Percentiles rank a stretch among this genome's conserved stretches.
Conservation (phyloP, 345 rosid species). For the Leavenworthia alabamica region DNA sequence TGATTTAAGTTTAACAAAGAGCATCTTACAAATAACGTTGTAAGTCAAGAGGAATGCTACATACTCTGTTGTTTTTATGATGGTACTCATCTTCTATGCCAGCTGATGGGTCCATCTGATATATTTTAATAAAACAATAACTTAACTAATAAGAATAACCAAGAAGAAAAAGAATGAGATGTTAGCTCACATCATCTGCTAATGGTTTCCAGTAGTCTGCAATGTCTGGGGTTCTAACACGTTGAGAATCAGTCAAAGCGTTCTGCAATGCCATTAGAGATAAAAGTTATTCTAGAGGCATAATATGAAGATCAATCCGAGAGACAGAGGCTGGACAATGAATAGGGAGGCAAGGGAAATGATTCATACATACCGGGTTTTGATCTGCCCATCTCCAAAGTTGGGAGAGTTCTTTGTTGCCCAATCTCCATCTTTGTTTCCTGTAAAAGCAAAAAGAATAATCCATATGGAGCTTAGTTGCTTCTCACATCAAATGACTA, state of each 20-base stretch:
- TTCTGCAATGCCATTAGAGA: slow-evolving; percentile 45
- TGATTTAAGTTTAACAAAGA: background rate
- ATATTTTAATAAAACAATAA: slow-evolving; percentile 4
- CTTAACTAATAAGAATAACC: background rate
- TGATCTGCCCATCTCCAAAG: slow-evolving; percentile 99
- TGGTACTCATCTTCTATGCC: slow-evolving; percentile 95
- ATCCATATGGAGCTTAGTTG: background rate
- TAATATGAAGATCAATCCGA: background rate
- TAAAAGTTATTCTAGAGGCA: slow-evolving; percentile 8
- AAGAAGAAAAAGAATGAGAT: background rate
- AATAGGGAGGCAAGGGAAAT: background rate
- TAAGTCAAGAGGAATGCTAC: background rate
- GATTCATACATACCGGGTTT: slow-evolving; percentile 59
- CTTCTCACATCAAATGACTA: background rate
- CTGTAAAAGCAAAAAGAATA: slow-evolving; percentile 40
- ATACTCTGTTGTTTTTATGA: slow-evolving; percentile 82
- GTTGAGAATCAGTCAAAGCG: slow-evolving; percentile 82
- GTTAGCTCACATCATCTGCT: slow-evolving; percentile 82
- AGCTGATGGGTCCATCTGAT: slow-evolving; percentile 88
- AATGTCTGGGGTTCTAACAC: slow-evolving; percentile 82
- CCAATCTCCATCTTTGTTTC: slow-evolving; percentile 82
- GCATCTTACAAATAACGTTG: background rate
- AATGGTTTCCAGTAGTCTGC: slow-evolving; percentile 92
- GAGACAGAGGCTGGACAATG: background rate
- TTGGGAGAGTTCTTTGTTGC: slow-evolving; percentile 95